Evolutionary conservation across 768 basidiomycete genomes (phyloP), one percentile per base, ranked within the genome.

Genomic region (Saitozyma podzolica): DNA sequence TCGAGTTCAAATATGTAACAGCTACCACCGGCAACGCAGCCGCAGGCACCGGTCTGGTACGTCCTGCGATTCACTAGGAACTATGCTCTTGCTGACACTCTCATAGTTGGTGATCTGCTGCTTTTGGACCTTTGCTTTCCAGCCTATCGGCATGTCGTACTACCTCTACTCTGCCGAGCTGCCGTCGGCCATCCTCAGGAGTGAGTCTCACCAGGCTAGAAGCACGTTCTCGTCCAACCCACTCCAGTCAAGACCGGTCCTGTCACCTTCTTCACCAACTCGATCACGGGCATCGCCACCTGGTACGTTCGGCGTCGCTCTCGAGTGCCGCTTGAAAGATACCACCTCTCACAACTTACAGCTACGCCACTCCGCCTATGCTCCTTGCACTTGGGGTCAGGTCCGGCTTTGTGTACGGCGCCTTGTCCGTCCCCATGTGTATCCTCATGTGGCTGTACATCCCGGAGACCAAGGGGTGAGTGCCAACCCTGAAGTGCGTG

Each of bases 91-190:
- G 6, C 14, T 54, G 51, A 40, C 53, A 6, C 39, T 39, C 9
- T 47, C 51, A 45, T 39, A 56, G 54, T 55, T 56, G 10, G 42
- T 42, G 39, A 41, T 45, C 43, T 56, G 61, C 55, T n/a, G n/a
- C 51, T 29, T 63, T 39, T 63, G 62, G 62, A 58, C 56, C 16
- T 63, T 57, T 20, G 9, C 49, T 7, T 63, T 58, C 56, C 56
- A 57, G 40, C 19, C 53, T 41, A 58, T 63, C 43, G 48, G 17
- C 50, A 63, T 58, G 62, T 57, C 62, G 10, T 41, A 63, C 11
- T 63, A 63, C 42, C 43, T 63, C 8, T 63, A 29, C 62, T 63
- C 62, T 7, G 62, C 62, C 10, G 62, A 63, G 41, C 56, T 63
- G 16, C 62, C 62, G 11, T 50, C 62, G 37, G 62, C 62, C 37